Base-by-base conservation (phyloP, 345 rosid species). In the Limnanthes douglasii region DNA sequence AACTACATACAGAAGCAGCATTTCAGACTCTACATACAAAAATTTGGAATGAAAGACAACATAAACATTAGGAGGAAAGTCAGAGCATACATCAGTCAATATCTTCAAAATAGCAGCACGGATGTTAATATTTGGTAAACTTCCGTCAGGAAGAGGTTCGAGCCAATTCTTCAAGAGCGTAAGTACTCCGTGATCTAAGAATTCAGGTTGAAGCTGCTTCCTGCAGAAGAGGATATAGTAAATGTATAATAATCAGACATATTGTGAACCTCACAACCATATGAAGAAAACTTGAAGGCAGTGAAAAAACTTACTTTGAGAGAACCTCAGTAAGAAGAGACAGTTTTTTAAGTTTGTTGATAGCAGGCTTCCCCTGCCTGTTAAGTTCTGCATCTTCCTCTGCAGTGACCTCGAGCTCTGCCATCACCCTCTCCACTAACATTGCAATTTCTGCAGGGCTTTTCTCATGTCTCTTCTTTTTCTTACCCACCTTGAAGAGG, bases 131-230 rank as follows among this genome's bases (percentile, higher is more conserved):
- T 70, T 86, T 1, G 97, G 97, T 41, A 86, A 71, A 52, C 97
- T 86, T 46, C 88, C 85, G 60, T 86, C 93, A 17, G 97, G 97
- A 56, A 82, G 95, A 7, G 95, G 97, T 50, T 86, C 95, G 13
- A 86, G 86, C 97, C 97, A 82, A 27, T 59, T 78, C 69, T 73
- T 86, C 38, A 82, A 51, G 31, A 86, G 56, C 15, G 66, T 61
- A 41, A 86, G 50, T 21, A 86, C 85, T 45, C 97, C 88, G 46
- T 86, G 94, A 51, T 86, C 95, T 48, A 86, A 65, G 37, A 80
- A 75, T 34, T 70, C 92, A 43, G 54, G 69, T 45, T 86, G 92
- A 40, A 78, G 96, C 39, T 60, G 76, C 72, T 64, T 81, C 74
- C 88, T 73, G 69, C 39, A 45, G 18, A 41, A 34, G 8, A 1